A percentile compares a stretch with the other conserved stretches of the same genome.
phyloP scores from a whole-genome alignment of 495 filamentous ascomycete species.

The Patellaria atrata region DNA sequence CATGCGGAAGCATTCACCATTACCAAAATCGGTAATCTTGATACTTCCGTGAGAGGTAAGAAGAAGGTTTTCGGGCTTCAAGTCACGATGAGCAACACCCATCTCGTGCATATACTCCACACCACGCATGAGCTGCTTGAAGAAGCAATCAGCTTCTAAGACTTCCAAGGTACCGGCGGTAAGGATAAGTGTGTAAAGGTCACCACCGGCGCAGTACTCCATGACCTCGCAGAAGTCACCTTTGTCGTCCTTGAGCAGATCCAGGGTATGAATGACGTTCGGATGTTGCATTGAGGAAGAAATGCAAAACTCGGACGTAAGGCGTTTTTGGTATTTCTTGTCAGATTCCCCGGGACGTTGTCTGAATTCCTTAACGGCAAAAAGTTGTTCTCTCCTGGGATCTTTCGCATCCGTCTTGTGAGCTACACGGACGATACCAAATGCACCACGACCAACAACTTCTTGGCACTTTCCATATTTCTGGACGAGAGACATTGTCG shows the following conservation, averaged over 20 bases:
- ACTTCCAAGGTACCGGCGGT: slow-evolving; percentile 89
- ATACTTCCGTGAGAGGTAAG: slow-evolving; percentile 86
- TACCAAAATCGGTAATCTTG: slow-evolving; percentile 98
- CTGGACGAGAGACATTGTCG: slow-evolving; percentile 73
- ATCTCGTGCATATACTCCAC: slow-evolving; percentile 99
- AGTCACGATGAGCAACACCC: slow-evolving; percentile 93
- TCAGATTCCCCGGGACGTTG: slow-evolving; percentile 82
- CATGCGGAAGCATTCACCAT: slow-evolving; percentile 99
- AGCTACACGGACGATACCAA: slow-evolving; percentile 95
- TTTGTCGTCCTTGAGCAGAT: slow-evolving; percentile 88
- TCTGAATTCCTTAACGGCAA: slow-evolving; percentile 96
- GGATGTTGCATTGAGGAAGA: slow-evolving; percentile 92
- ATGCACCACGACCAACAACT: slow-evolving; percentile 91
- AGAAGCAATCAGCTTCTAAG: slow-evolving; percentile 90
- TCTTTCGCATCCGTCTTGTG: slow-evolving; percentile 82
- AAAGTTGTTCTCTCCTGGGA: slow-evolving; percentile 73
- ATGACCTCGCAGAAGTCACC: slow-evolving; percentile 99
- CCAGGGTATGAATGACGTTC: slow-evolving; percentile 96
- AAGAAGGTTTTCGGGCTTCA: slow-evolving; percentile 95
- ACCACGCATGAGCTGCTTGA: slow-evolving; percentile 98
- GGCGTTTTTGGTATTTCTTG: slow-evolving; percentile 93
- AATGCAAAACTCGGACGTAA: slow-evolving; percentile 99
- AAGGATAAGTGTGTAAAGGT: slow-evolving; percentile 89
- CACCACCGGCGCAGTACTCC: slow-evolving; percentile 96
- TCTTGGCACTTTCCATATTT: slow-evolving; percentile 99